Evolutionary conservation across 768 basidiomycete species (phyloP).

Genomic region (Pleurotus eryngii): DNA sequence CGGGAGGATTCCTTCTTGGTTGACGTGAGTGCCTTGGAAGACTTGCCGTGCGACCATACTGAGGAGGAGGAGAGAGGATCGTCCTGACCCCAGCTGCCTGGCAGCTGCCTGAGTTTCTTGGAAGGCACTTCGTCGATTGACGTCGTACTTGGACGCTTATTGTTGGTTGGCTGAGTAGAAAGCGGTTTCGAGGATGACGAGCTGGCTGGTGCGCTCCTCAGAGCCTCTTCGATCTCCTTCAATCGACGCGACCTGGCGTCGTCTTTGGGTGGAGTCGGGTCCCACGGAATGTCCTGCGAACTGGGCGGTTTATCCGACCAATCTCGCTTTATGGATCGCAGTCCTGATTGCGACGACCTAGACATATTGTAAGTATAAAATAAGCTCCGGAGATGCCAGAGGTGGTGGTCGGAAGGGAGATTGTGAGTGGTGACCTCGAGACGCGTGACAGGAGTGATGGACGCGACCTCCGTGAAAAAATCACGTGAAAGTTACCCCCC

Average conservation of each 20-base stretch:
- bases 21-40: conserved; percentile 1
- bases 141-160: conserved; percentile 36
- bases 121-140: conserved; percentile 23
- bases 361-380: conserved; percentile 15
- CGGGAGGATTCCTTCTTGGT: conserved; percentile 7
- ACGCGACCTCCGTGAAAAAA: not conserved
- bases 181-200: conserved; percentile 22
- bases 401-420: too few relatives aligned
- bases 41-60: not conserved
- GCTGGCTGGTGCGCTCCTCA: conserved; percentile 26
- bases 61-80: not conserved
- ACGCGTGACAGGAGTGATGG: not conserved
- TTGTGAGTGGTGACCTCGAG: not conserved
- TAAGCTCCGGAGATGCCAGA: not conserved
- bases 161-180: conserved; percentile 24
- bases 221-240: conserved; percentile 56
- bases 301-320: conserved; percentile 48
- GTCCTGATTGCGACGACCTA: conserved; percentile 51
- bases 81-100: conserved; percentile 39
- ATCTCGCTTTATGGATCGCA: conserved; percentile 58
- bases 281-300: conserved; percentile 16
- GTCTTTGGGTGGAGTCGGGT: conserved; percentile 14
- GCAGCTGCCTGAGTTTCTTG: conserved; percentile 59
- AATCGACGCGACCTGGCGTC: conserved; percentile 37
- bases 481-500: not conserved